Conservation (phyloP, 2,329 filamentous ascomycete genomes). For the Scopulariopsis brevicaulis region DNA sequence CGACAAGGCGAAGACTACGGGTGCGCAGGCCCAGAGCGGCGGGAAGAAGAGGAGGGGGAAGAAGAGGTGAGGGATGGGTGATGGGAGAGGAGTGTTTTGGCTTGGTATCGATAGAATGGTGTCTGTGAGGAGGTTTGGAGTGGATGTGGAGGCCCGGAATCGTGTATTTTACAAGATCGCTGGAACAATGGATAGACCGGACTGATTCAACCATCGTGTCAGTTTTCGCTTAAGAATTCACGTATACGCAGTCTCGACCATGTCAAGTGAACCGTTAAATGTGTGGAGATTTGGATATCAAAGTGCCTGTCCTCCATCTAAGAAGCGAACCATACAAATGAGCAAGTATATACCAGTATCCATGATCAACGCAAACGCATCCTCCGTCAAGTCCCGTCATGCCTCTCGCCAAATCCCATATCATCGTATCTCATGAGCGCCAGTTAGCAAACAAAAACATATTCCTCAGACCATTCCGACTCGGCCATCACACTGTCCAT, state of each 20-base stretch:
- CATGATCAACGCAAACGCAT: neutral
- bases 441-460: neutral
- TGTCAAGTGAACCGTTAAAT: neutral
- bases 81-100: neutral
- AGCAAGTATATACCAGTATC: neutral
- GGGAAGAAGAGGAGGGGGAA: slow-evolving; percentile 41
- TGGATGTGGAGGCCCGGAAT: neutral
- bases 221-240: neutral
- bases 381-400: neutral
- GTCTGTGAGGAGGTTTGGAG: neutral
- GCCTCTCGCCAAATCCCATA: neutral
- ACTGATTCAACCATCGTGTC: neutral
- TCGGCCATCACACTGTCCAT: neutral
- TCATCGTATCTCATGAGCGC: neutral
- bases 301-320: neutral
- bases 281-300: neutral
- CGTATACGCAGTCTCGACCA: neutral
- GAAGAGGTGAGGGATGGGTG: slow-evolving; percentile 31
- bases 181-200: neutral
- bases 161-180: neutral
- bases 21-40: slow-evolving; percentile 31
- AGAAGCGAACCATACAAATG: neutral
- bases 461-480: neutral
- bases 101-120: neutral
- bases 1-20: slow-evolving; percentile 36